phyloP scores from a whole-genome alignment of 106 monocot genomes.

The Narthecium ossifragum region DNA sequence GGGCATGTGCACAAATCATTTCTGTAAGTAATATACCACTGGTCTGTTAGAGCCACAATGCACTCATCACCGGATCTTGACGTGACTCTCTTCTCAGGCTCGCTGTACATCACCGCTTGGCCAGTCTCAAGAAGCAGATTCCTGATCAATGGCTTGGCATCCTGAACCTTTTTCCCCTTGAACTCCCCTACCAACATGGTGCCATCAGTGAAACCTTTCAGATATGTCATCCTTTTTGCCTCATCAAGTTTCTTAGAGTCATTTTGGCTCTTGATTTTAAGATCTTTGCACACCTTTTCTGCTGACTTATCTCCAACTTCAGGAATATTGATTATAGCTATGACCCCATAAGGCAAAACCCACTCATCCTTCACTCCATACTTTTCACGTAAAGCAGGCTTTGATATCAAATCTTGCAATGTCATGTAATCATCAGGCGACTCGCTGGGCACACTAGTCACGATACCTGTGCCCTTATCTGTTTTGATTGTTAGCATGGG shows the following conservation, averaged over 20 bases:
- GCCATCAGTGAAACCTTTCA: conserved; percentile 94
- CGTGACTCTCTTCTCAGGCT: conserved; percentile 87
- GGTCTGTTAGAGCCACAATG: conserved; percentile 88
- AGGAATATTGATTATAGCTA: conserved; percentile 86
- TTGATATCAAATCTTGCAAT: conserved; percentile 76
- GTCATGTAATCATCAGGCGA: conserved; percentile 90
- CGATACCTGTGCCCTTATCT: conserved; percentile 93
- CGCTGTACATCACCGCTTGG: conserved; percentile 75
- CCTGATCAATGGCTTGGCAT: conserved; percentile 74
- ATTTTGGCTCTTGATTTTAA: conserved; percentile 90
- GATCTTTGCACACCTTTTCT: conserved; percentile 76
- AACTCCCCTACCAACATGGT: conserved; percentile 88
- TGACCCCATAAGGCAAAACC: conserved; percentile 76
- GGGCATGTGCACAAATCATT: too few species aligned
- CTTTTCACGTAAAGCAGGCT: conserved; percentile 65
- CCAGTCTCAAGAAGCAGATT: conserved; percentile 51
- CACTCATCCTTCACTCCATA: conserved; percentile 87
- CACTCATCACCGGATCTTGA: conserved; percentile 95
- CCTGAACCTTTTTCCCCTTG: conserved; percentile 69
- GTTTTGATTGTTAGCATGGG: conserved; percentile 96
- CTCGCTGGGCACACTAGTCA: conserved; percentile 94
- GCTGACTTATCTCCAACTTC: conserved; percentile 87
- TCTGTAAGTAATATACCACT: conserved; percentile 97
- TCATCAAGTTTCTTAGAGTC: conserved; percentile 92
- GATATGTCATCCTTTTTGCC: conserved; percentile 78